Conservation (phyloP, 2,329 filamentous ascomycete genomes). For the Colletotrichum sp. region DNA sequence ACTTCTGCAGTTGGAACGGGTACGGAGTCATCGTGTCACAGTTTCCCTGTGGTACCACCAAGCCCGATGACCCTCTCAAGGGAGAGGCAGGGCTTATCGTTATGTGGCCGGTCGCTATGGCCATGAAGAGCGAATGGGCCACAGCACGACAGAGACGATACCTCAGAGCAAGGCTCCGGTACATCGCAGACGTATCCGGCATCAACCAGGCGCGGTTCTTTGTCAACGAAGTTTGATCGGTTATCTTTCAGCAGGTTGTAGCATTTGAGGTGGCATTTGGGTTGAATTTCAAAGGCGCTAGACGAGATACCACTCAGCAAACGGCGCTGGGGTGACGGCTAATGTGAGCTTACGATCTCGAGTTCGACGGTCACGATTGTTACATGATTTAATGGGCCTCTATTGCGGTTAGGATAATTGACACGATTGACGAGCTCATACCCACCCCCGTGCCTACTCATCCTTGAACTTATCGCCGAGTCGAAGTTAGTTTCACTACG, state of each 20-base stretch:
- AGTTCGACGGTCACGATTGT: neutral
- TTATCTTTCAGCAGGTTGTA: neutral
- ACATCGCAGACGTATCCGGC: conserved; percentile 24
- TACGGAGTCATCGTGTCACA: conserved; percentile 15
- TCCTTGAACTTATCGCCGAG: neutral
- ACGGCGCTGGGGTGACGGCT: neutral
- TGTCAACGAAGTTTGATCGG: conserved; percentile 10
- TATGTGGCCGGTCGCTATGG: conserved; percentile 23
- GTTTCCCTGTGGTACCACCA: conserved; percentile 21
- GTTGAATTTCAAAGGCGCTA: neutral
- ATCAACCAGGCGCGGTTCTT: conserved; percentile 25
- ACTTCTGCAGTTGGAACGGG: conserved; percentile 26
- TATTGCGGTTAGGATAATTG: neutral
- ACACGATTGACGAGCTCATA: neutral
- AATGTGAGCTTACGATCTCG: conserved; percentile 5
- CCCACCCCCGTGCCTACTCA: neutral
- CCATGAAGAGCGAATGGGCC: conserved; percentile 24
- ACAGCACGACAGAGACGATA: conserved; percentile 22
- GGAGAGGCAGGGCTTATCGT: conserved; percentile 24
- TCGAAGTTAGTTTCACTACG: neutral
- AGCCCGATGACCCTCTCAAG: conserved; percentile 17
- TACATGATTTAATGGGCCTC: neutral
- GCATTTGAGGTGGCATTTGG: neutral
- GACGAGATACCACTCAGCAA: neutral
- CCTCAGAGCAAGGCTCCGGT: conserved; percentile 20